phyloP scores from a whole-genome alignment of 208 protist species.

The Crithidia thermophila region DNA sequence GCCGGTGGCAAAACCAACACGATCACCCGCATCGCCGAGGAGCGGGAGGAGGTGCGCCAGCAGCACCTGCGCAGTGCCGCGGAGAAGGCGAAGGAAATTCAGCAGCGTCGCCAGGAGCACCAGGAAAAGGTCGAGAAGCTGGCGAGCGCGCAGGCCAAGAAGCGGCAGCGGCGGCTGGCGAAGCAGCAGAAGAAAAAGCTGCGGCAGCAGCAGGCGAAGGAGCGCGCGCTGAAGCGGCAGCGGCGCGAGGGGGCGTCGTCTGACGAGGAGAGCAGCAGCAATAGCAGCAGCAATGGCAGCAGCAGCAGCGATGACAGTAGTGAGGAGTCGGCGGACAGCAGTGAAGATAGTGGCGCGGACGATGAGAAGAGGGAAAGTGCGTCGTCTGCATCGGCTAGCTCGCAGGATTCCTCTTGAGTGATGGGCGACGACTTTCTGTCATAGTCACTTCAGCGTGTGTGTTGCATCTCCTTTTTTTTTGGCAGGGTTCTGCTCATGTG shows the following conservation, averaged over 20 bases:
- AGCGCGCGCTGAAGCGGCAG: conserved; percentile 14
- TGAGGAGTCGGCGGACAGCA: background rate
- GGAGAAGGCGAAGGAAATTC: conserved; percentile 29
- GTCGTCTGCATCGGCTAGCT: conserved; percentile 9
- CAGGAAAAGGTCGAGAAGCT: conserved; percentile 52
- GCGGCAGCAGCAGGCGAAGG: conserved; percentile 30
- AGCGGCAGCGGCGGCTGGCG: conserved; percentile 45
- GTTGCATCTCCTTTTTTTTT: no score
- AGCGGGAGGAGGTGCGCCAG: conserved; percentile 61
- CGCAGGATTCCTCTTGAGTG: background rate
- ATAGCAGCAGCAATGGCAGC: background rate
- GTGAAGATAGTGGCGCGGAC: conserved; percentile 11
- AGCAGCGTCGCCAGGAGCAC: conserved; percentile 41
- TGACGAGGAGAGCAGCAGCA: background rate
- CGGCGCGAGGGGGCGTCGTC: background rate
- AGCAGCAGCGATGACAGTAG: background rate
- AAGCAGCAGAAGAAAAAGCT: conserved; percentile 37
- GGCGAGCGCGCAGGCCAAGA: conserved; percentile 48
- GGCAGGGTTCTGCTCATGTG: no score
- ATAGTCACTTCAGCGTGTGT: no score
- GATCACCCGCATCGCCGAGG: conserved; percentile 60
- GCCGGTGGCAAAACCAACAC: conserved; percentile 83
- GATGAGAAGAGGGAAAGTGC: background rate
- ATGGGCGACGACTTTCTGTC: no score
- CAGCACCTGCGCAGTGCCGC: conserved; percentile 48